Conservation (phyloP, 768 basidiomycete genomes). For the Tricholoma terreum region DNA sequence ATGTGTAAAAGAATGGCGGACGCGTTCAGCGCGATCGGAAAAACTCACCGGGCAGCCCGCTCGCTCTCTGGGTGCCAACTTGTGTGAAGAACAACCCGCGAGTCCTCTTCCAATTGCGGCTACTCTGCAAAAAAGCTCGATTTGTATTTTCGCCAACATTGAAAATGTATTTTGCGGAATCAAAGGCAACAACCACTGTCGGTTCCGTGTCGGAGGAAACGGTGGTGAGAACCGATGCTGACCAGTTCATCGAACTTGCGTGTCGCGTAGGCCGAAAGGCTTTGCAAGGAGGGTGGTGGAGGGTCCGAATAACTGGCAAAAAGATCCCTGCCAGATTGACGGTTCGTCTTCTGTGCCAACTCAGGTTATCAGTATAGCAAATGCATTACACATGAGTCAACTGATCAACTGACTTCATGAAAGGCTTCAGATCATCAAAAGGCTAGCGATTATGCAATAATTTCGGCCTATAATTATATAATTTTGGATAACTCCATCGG, state of each 20-base stretch:
- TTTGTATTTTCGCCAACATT: constrained; percentile 83
- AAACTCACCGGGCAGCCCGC: constrained; percentile 68
- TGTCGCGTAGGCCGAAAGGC: background rate
- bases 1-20: constrained; percentile 1
- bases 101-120: constrained; percentile 62
- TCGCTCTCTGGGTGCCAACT: constrained; percentile 55
- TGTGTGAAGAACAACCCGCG: constrained; percentile 72
- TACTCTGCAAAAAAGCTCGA: constrained; percentile 68
- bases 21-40: background rate
- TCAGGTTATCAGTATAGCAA: no score
- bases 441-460: no score
- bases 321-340: constrained; percentile 4
- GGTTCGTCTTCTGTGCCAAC: background rate
- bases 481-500: no score
- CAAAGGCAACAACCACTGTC: constrained; percentile 70
- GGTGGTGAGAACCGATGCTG: constrained; percentile 54
- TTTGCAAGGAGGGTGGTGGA: background rate
- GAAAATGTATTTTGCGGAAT: constrained; percentile 81
- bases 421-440: no score
- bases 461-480: no score
- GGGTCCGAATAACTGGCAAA: background rate
- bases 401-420: background rate
- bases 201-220: constrained; percentile 79
- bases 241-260: constrained; percentile 52
- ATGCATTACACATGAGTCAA: background rate